Evolutionary conservation across 2,329 filamentous ascomycete genomes (phyloP).

Genomic region (Aspergillus fumigatiaffinis): DNA sequence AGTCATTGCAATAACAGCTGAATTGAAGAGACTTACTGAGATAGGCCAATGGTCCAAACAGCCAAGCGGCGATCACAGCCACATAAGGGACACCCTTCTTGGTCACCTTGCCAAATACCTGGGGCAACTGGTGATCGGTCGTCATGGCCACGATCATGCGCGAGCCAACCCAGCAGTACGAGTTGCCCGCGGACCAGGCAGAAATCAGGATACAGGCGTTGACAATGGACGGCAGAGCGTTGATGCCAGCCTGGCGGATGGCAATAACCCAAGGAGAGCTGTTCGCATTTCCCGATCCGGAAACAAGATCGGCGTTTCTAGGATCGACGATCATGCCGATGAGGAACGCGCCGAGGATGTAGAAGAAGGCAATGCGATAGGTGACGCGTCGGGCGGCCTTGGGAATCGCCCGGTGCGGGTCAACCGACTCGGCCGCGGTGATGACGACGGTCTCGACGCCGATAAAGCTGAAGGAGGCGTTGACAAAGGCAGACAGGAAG

Average conservation of each 20-base stretch:
- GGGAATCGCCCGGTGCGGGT: conserved; percentile 38
- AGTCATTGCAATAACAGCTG: not conserved
- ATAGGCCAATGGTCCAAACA: conserved; percentile 42
- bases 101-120: conserved; percentile 52
- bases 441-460: conserved; percentile 41
- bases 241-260: conserved; percentile 31
- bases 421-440: conserved; percentile 38
- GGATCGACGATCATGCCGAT: conserved; percentile 29
- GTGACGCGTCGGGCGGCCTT: conserved; percentile 40
- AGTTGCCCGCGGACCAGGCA: conserved; percentile 41
- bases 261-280: conserved; percentile 36
- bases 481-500: conserved; percentile 38
- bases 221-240: conserved; percentile 30
- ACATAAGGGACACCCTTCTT: conserved; percentile 55
- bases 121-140: conserved; percentile 56
- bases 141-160: conserved; percentile 59
- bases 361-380: conserved; percentile 39
- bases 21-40: conserved; percentile 24
- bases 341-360: conserved; percentile 28
- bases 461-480: conserved; percentile 40
- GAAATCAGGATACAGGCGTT: conserved; percentile 36
- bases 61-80: conserved; percentile 52
- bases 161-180: conserved; percentile 50
- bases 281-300: conserved; percentile 26
- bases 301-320: conserved; percentile 16